Base-by-base conservation (phyloP, 805 yeast genomes). In the Candida sithepensis region DNA sequence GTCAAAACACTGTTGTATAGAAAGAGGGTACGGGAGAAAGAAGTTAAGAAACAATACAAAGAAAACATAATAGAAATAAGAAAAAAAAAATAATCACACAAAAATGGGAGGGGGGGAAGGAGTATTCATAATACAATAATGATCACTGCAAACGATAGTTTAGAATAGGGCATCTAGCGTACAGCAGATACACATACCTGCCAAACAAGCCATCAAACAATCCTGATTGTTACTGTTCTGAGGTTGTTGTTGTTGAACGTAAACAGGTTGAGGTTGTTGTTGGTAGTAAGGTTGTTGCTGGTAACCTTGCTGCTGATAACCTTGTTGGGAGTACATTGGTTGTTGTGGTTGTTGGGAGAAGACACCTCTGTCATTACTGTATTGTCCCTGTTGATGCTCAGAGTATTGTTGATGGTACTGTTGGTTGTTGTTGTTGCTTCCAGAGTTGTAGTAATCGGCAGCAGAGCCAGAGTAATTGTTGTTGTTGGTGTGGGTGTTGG, bases 141-240 rank as follows among this genome's bases (percentile, higher is more conserved):
- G 37, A n/a, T n/a, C n/a, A n/a, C 14, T 21, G 5, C 19, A 22
- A 34, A 32, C 2, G 18, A 21, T n/a, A 21, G 3, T 23, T 60
- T 64, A 78, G 53, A 77, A 73, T 16, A 78, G 44, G 46, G 78
- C 73, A 56, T 78, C 82, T 49, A 78, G 55, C 22, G 82, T 73
- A 60, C 79, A 77, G 59, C 84, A 78, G 49, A 78, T 52, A 72
- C 83, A 78, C 60, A 77, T 47, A 21, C 78, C 81, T 20, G 78
- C 81, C 40, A 78, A 59, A 67, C 82, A 78, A 12, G 76, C 82
- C 56, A 75, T 64, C 55, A 76, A 64, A 63, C 82, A 78, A 50
- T 63, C 60, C 45, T 67, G 68, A 42, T 67, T 69, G 20, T 59
- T 58, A 28, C 55, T 54, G 30, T 64, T 71, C 7, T 30, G 34